Evolutionary conservation across 257 asterid genomes (phyloP), one percentile per base, ranked within the genome.

Genomic region (Gentiana dahurica): DNA sequence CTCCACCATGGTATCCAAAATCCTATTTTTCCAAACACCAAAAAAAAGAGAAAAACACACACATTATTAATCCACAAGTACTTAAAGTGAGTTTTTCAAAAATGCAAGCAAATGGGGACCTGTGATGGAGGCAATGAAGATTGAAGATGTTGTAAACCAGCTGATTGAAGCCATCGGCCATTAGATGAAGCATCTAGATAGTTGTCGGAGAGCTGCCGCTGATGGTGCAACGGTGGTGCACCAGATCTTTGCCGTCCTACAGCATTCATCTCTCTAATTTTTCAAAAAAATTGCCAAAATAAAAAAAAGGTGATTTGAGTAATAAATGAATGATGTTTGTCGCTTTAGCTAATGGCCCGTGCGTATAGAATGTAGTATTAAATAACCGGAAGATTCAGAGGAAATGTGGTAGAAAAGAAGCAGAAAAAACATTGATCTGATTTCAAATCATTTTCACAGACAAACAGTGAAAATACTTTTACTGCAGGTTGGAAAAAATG

Each of bases 91-190:
- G 9, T 41, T 7, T 3, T 36, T 33, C 12, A 32, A 50, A 37
- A 34, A 12, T 61, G 59, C 36, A 33, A 56, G 63, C 36, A 32
- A 44, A 63, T 54, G 52, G 9, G 34, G 54, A 84, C 94, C 87
- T 77, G 94, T n/a, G 70, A 70, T n/a, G 87, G 82, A 69, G 88
- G 77, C 74, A 58, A 70, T 1, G 94, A 73, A 53, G 95, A 78
- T 69, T 88, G 95, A 4, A 85, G 78, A 68, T 88, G 94, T 65
- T 92, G 97, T 63, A 87, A 70, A 45, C 98, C 96, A 64, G 95
- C 94, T 56, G 98, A 91, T 68, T 91, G 98, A 59, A 88, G 81
- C 97, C 98, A 90, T 59, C 94, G 72, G 34, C 87, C 89, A 41
- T 90, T 77, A 12, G 98, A 81, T 3, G 96, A 80, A 51, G 81